Evolutionary conservation across 2,329 filamentous ascomycete genomes (phyloP), one percentile per base, ranked within the genome.

Genomic region (Xenosphaeropsis pyriputrescens): DNA sequence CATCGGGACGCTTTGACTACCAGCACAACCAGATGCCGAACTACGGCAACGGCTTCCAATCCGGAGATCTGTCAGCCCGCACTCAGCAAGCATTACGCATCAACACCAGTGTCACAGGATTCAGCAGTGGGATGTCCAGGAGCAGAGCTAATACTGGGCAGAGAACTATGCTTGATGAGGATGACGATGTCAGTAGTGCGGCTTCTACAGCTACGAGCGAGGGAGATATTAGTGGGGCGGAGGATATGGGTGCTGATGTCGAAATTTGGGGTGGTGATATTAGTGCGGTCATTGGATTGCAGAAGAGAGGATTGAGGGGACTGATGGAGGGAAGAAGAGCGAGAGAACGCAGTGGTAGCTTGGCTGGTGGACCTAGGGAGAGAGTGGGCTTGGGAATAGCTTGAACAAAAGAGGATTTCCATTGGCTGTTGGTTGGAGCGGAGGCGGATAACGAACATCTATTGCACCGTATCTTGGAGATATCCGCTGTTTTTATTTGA

Each of bases 311-410:
- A 0, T 58, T 98, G 29, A 70, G 89, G 41, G 91, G 91, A 0
- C 58, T 98, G 47, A 96, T 98, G 91, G 91, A 96, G 58, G 89
- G 89, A 3, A 67, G 89, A 33, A 70, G 89, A 42, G 77, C 95
- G 65, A 68, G 88, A 33, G 85, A 93, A 57, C 67, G 85, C 45
- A 70, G 68, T 11, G 59, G 61, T 42, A 57, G 59, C 43, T 43
- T 48, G 22, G 22, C 22, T 26, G 22, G 22, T 26, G 22, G 22
- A 11, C 22, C 22, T 3, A 26, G 22, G 12, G 22, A 26, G 22
- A 26, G 22, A 26, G 22, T 26, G 4, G 22, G 22, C 7, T 9
- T 26, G 22, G 22, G 22, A 11, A 26, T 26, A 6, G 22, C 22
- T 26, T 26, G 22, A 9, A 26, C 12, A 6, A 9, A 6, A 9